Conservation (phyloP, 805 yeast species). For the Barnettozyma californica region DNA sequence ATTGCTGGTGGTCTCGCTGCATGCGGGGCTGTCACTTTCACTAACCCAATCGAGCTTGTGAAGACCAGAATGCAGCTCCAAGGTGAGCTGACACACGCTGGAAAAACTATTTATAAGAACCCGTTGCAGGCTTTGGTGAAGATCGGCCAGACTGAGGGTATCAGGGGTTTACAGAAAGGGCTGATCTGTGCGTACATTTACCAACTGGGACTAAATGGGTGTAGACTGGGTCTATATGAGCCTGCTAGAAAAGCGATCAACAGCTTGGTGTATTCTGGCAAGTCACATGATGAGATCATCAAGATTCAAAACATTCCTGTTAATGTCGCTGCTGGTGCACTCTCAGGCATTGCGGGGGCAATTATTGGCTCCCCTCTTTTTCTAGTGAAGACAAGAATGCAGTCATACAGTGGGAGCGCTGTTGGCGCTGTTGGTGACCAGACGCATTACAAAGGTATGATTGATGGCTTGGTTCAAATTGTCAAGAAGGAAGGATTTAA, state of each 20-base stretch:
- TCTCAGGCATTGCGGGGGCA: slow-evolving; percentile 88
- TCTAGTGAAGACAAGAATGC: slow-evolving; percentile 93
- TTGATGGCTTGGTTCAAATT: slow-evolving; percentile 63
- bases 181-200: slow-evolving; percentile 83
- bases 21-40: slow-evolving; percentile 94
- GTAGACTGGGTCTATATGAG: slow-evolving; percentile 91
- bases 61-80: slow-evolving; percentile 96
- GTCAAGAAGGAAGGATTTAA: slow-evolving; percentile 61
- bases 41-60: slow-evolving; percentile 92
- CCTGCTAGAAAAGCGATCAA: slow-evolving; percentile 68
- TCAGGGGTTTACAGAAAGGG: slow-evolving; percentile 86
- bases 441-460: slow-evolving; percentile 70
- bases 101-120: slow-evolving; percentile 63
- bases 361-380: slow-evolving; percentile 86
- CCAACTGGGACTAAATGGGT: slow-evolving; percentile 89
- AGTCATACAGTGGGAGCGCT: slow-evolving; percentile 63
- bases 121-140: slow-evolving; percentile 78
- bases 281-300: slow-evolving; percentile 34
- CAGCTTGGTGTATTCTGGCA: slow-evolving; percentile 43
- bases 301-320: slow-evolving; percentile 45
- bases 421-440: slow-evolving; percentile 77
- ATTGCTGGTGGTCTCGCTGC: slow-evolving; percentile 92
- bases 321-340: slow-evolving; percentile 74
- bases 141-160: slow-evolving; percentile 76
- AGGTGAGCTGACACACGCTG: slow-evolving; percentile 64